A percentile compares a stretch with the other conserved stretches of the same genome.
These are phyloP conservation scores for Filosporella fistucella DNA, from an alignment of 495 filamentous ascomycete genomes.

Conservation along the genomic window DNA sequence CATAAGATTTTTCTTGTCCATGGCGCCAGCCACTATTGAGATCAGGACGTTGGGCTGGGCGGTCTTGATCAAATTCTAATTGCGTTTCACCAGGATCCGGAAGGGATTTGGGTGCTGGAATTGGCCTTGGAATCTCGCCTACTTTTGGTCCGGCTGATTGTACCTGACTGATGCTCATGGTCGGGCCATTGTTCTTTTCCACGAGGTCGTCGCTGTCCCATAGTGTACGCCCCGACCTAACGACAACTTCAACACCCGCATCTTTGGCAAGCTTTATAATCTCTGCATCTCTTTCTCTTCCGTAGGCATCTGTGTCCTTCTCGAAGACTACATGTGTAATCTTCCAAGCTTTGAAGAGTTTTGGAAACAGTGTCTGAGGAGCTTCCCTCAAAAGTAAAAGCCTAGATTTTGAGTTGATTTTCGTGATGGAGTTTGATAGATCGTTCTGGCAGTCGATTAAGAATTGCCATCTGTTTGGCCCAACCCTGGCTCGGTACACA, in stretches of 20 bases:
- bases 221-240: slow-evolving; percentile 54
- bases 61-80: slow-evolving; percentile 47
- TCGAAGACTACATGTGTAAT: slow-evolving; percentile 70
- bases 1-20: slow-evolving; percentile 47
- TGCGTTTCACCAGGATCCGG: slow-evolving; percentile 58
- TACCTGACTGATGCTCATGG: slow-evolving; percentile 63
- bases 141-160: slow-evolving; percentile 40
- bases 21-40: slow-evolving; percentile 41
- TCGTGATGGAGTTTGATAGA: slow-evolving; percentile 54
- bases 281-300: slow-evolving; percentile 49
- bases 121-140: slow-evolving; percentile 49
- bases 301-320: slow-evolving; percentile 69
- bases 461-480: slow-evolving; percentile 63
- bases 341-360: slow-evolving; percentile 63
- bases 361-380: slow-evolving; percentile 60
- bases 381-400: slow-evolving; percentile 64
- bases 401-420: slow-evolving; percentile 59
- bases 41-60: slow-evolving; percentile 40
- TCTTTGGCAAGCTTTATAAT: slow-evolving; percentile 51
- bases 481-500: slow-evolving; percentile 61
- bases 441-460: slow-evolving; percentile 63
- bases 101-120: slow-evolving; percentile 46
- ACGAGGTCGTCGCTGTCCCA: slow-evolving; percentile 66
- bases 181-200: slow-evolving; percentile 55
- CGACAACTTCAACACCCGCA: slow-evolving; percentile 59